Base-by-base conservation (phyloP, 2,329 filamentous ascomycete species). In the Camillea tinctor region DNA sequence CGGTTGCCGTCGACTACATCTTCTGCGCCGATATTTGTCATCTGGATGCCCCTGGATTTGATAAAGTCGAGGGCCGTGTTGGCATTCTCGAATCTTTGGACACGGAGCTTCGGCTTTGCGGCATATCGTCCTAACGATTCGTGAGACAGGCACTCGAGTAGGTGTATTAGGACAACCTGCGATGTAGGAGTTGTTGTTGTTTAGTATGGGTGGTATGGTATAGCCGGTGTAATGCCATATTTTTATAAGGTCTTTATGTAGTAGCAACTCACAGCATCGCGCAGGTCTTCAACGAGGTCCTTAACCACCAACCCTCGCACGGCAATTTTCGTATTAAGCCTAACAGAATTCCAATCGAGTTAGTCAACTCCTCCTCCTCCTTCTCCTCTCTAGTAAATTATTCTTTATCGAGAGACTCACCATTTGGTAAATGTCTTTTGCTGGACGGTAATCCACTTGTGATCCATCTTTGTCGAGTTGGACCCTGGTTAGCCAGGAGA, bases 391-490 rank as follows among this genome's bases (percentile, higher is more conserved):
- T 17, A 48, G 44, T 19, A 56, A 22, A 52, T 51, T 22, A 49
- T 44, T 50, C 2, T 30, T 30, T 11, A 30, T 30, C 19, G 23
- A 36, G 24, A 56, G 50, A 73, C 79, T 70, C 72, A 91, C 90
- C 95, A 99, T 91, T 98, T 99, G 61, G 93, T 97, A 78, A 99
- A 99, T 24, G 95, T 99, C 85, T 98, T 99, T 77, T 98, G 90
- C 81, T 98, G 94, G 78, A 97, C 93, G 73, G 82, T 87, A 70
- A 89, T 84, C 87, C 87, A 89, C 75, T 83, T 81, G 75, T 88
- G 84, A 77, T 88, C 85, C 86, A 88, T 89, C 75, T 80, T 88
- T 71, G 77, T 77, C 64, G 81, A 74, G 64, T 75, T 78, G 57
- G 63, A 65, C 66, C 65, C 64, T 52, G 65, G 66, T 68, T 78